Conservation (phyloP, 129 eudicot genomes). For the Flaveria sonorensis region DNA sequence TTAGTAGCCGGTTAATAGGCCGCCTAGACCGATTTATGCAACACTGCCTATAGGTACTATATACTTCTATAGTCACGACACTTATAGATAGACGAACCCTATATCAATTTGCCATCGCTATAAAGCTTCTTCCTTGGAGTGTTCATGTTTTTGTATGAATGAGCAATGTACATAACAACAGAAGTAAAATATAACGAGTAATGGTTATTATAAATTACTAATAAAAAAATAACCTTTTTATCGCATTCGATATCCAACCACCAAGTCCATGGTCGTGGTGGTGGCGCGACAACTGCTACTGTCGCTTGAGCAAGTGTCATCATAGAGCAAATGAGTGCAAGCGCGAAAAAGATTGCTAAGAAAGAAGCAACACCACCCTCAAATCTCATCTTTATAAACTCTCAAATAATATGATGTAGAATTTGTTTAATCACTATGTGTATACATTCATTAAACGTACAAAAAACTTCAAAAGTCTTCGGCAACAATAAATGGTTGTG, state of each 20-base stretch:
- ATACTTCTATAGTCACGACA: no score
- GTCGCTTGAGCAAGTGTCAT: conserved; percentile 1
- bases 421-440: background rate
- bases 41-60: no score
- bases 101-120: no score
- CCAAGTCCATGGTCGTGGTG: background rate
- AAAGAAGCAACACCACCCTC: background rate
- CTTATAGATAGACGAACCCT: no score
- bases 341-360: background rate
- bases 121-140: no score
- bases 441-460: background rate
- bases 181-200: background rate
- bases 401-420: background rate
- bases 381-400: conserved; percentile 1
- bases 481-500: background rate
- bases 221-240: background rate
- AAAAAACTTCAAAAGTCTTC: background rate
- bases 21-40: no score
- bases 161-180: background rate
- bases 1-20: no score
- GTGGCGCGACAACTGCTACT: background rate
- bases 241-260: background rate
- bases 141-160: background rate
- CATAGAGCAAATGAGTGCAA: conserved; percentile 13
- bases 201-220: background rate